Evolutionary conservation across 805 yeast species (phyloP).

Genomic region (Metschnikowia corniflorae): DNA sequence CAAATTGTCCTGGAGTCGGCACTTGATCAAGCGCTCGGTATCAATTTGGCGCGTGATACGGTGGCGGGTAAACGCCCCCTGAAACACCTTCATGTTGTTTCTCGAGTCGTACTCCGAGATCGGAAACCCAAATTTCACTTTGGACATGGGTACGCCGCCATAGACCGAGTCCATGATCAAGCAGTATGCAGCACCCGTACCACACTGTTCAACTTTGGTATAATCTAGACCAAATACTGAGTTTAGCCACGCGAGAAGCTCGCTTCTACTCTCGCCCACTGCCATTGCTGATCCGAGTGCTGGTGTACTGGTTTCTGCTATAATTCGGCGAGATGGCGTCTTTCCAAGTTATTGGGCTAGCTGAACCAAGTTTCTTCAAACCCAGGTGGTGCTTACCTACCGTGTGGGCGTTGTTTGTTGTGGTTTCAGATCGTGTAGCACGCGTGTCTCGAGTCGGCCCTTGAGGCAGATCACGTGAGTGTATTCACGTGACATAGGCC

Average conservation of each 20-base stretch:
- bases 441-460: too few species aligned
- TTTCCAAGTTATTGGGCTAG: too few species aligned
- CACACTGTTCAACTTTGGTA: slow-evolving; percentile 86
- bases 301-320: too few species aligned
- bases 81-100: slow-evolving; percentile 81
- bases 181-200: slow-evolving; percentile 93
- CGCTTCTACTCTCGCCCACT: slow-evolving; percentile 75
- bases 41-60: slow-evolving; percentile 70
- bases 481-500: too few species aligned
- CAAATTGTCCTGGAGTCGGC: slow-evolving; percentile 89
- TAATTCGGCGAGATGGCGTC: too few species aligned
- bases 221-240: slow-evolving; percentile 60
- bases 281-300: too few species aligned
- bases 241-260: slow-evolving; percentile 82
- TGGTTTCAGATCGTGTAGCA: too few species aligned
- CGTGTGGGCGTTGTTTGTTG: too few species aligned
- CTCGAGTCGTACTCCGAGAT: slow-evolving; percentile 71
- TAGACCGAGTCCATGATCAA: slow-evolving; percentile 84
- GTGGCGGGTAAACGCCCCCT: slow-evolving; percentile 71
- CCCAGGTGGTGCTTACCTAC: too few species aligned
- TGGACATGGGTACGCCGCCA: slow-evolving; percentile 75
- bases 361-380: too few species aligned
- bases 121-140: slow-evolving; percentile 65
- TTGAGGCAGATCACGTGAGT: too few species aligned
- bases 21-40: slow-evolving; percentile 77